Evolutionary conservation across 179 eudicot genomes (phyloP), one percentile per base, ranked within the genome.

Genomic region (Heliamphora pulchella): DNA sequence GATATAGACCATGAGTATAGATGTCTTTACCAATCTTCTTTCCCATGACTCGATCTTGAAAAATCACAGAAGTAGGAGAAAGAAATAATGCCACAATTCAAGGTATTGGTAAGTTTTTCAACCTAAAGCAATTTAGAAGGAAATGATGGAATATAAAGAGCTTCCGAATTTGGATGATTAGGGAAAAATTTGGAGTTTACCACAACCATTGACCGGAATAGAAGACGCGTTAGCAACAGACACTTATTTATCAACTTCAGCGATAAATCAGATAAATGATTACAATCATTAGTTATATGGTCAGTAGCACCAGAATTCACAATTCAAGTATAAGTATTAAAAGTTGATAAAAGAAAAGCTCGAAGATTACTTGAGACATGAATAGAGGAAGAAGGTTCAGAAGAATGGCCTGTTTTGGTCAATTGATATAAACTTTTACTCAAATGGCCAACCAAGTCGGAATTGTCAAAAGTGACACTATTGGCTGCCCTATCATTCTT

Each of bases 11-110:
- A 70, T 70, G 54, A 46, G 54, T 41, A 13, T 68, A 68, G 4
- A 68, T 68, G 18, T 50, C 72, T 13, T 68, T 8, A 13, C 74
- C 74, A 70, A 70, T 70, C 54, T 70, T 44, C 54, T 70, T 69
- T 22, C 53, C 31, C 31, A 1, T 70, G 74, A 2, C 54, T 46
- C 55, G 31, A 17, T 47, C 74, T 54, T 46, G 74, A 70, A 70
- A 46, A 0, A 47, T 17, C 11, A 70, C 22, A 70, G 55, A 70
- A 70, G 74, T 43, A 5, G 31, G 74, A 1, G 74, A 46, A 11
- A 70, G 31, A 70, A 46, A 47, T 70, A 44, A 70, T 10, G 4
- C 47, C 31, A 70, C 54, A 70, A 15, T 17, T 70, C 54, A 70
- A 70, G 2, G 74, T 6, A 15, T 0, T 46, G 5, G 74, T 6